Percentiles rank a stretch among this genome's conserved stretches.
Conservation (phyloP, 768 basidiomycete genomes). For the Mycena olivaceomarginata region DNA sequence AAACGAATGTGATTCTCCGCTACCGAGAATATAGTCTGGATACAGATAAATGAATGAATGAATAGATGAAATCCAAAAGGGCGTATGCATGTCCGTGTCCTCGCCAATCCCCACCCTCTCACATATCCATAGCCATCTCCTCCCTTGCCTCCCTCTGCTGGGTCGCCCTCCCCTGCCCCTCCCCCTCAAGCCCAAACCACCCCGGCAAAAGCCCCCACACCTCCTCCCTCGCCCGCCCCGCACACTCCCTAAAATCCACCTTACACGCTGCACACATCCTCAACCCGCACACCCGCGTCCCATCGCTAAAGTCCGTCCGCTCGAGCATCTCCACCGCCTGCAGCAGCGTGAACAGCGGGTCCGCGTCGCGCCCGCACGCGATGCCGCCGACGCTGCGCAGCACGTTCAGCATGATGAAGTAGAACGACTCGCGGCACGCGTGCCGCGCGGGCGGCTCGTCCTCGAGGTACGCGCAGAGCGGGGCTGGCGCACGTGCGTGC, state of each 20-base stretch:
- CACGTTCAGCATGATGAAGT: constrained; percentile 85
- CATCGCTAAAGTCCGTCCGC: constrained; percentile 82
- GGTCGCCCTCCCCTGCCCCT: constrained; percentile 10
- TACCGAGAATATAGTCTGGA: constrained; percentile 2
- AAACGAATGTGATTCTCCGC: constrained; percentile 38
- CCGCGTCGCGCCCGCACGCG: constrained; percentile 82
- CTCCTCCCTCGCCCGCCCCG: constrained; percentile 70
- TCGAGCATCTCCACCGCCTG: constrained; percentile 85
- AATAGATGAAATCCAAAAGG: constrained; percentile 35
- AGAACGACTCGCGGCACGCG: constrained; percentile 81
- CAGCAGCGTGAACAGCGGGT: constrained; percentile 80
- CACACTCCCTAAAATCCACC: constrained; percentile 63
- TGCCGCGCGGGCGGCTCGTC: constrained; percentile 55
- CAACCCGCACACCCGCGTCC: constrained; percentile 70
- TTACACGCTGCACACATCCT: constrained; percentile 73
- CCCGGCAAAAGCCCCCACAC: constrained; percentile 77
- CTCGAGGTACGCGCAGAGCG: constrained; percentile 67
- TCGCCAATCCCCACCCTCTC: too few relatives aligned
- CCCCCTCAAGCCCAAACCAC: constrained; percentile 75
- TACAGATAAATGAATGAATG: constrained; percentile 4
- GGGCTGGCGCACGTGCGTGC: constrained; percentile 66
- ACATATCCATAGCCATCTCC: neutral
- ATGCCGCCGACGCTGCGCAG: constrained; percentile 84
- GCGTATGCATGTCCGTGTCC: neutral
- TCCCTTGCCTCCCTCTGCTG: too few relatives aligned